phyloP scores from a whole-genome alignment of 371 early-diverging fungal genomes.

The Mortierella polycephala region DNA sequence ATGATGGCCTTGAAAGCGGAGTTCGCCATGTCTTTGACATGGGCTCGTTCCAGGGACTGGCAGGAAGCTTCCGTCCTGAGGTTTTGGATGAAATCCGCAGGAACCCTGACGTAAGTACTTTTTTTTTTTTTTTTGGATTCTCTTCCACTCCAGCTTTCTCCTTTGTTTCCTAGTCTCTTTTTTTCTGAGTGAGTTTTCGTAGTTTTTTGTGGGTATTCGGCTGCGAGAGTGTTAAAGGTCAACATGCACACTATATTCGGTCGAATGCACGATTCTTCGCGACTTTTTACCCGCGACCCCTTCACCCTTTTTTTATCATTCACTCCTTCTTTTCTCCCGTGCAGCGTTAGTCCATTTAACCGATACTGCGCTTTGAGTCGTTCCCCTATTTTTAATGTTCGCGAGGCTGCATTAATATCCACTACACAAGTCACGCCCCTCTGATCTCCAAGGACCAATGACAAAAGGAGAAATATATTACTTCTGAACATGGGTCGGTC shows the following conservation, averaged over 20 bases:
- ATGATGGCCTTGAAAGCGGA: conserved; percentile 49
- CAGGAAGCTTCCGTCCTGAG: conserved; percentile 77
- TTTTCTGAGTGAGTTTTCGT: background rate
- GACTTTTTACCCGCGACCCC: background rate
- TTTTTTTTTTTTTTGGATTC: background rate
- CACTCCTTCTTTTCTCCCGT: conserved; percentile 6
- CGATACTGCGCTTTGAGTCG: background rate
- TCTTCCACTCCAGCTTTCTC: background rate
- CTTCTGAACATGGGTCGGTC: background rate
- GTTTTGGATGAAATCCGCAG: conserved; percentile 75
- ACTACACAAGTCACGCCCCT: background rate
- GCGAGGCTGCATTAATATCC: too few relatives aligned
- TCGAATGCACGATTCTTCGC: background rate
- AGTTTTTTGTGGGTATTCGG: background rate
- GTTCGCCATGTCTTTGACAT: conserved; percentile 81
- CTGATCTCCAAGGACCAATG: background rate
- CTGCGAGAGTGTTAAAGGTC: background rate
- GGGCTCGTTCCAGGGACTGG: conserved; percentile 81
- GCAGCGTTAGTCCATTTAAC: background rate
- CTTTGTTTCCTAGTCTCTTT: background rate
- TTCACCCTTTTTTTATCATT: background rate
- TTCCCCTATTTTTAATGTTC: background rate
- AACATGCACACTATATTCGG: conserved; percentile 23
- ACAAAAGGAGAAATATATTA: background rate
- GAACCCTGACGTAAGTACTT: conserved; percentile 32